Evolutionary conservation across 2,329 filamentous ascomycete species (phyloP), one percentile per base, ranked within the genome.

Genomic region (Emergomyces pasteurianus): DNA sequence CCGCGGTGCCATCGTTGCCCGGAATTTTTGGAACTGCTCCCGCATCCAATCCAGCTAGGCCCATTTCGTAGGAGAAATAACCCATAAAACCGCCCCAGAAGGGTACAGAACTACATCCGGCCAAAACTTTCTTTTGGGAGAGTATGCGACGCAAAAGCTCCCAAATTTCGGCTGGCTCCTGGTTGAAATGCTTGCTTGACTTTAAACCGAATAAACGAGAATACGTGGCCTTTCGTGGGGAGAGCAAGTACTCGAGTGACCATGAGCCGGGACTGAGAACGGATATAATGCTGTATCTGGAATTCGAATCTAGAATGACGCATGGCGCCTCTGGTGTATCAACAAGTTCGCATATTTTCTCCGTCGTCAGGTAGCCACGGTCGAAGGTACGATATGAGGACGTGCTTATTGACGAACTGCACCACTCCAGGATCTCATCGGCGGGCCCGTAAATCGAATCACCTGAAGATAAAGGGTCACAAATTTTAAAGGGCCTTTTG

Each of bases 1-100:
- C 1, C 69, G 69, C 12, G 71, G 67, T 3, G 69, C 65, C n/a
- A 67, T 65, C n/a, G 42, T 34, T 10, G 53, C 53, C 28, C 34
- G 40, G 53, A 38, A n/a, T 5, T 28, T 3, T 21, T 85, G 85
- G 21, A 80, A 84, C 65, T 34, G 40, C 14, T 47, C 46, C n/a
- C 64, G 56, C 38, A 43, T 63, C 59, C 43, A 68, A 61, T 36
- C 63, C 63, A 12, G 80, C 77, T 0, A 95, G 76, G 0, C 90
- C 89, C 70, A 91, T 84, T 72, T 96, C 91, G 63, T 96, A 95
- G 0, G 89, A 90, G 58, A 90, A 81, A 68, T 87, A 95, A 0
- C 91, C 91, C 75, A 95, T 84, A 62, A 95, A 86, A 0, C 91
- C 91, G 58, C 90, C 91, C 73, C 89, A 84, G 70, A 95, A 96